Percentiles rank a stretch among this genome's conserved stretches.
Conservation (phyloP, 176 grass and related monocot species). For the Echinochloa phyllopogon region DNA sequence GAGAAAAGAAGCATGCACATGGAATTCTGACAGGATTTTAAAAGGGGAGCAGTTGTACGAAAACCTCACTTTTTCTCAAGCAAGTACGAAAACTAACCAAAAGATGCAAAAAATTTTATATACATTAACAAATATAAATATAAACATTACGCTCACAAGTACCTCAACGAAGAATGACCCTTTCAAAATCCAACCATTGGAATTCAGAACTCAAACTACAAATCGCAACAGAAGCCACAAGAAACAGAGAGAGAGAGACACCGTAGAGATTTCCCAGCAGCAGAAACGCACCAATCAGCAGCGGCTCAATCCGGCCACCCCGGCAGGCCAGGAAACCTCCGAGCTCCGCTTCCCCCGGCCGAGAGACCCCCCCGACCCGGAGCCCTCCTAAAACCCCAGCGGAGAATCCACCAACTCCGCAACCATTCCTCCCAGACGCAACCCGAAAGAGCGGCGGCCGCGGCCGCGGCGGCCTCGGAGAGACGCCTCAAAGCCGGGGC, state of each 20-base stretch:
- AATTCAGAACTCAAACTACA: background rate
- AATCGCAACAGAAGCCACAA: background rate
- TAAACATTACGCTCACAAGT: background rate
- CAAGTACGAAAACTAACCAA: constrained; percentile 17
- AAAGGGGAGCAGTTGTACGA: background rate
- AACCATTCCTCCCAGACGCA: constrained; percentile 25
- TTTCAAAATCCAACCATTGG: constrained; percentile 5
- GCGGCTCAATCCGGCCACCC: constrained; percentile 1
- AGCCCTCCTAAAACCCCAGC: constrained; percentile 35
- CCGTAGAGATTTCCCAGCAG: background rate
- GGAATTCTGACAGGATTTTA: background rate
- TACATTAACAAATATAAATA: background rate
- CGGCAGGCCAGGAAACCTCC: background rate
- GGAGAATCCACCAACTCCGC: constrained; percentile 36
- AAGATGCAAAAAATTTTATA: background rate
- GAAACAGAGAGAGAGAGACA: background rate
- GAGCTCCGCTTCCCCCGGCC: background rate
- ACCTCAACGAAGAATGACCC: background rate
- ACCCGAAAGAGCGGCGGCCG: constrained; percentile 30
- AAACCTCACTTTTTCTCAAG: background rate
- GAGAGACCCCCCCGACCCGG: background rate
- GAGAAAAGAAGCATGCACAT: constrained; percentile 2
- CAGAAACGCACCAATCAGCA: constrained; percentile 30
- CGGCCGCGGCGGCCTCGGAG: background rate
- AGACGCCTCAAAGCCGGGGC: constrained; percentile 38